A percentile compares a stretch with the other conserved stretches of the same genome.
phyloP scores from a whole-genome alignment of 768 basidiomycete genomes.

The Suillus fuscotomentosus region DNA sequence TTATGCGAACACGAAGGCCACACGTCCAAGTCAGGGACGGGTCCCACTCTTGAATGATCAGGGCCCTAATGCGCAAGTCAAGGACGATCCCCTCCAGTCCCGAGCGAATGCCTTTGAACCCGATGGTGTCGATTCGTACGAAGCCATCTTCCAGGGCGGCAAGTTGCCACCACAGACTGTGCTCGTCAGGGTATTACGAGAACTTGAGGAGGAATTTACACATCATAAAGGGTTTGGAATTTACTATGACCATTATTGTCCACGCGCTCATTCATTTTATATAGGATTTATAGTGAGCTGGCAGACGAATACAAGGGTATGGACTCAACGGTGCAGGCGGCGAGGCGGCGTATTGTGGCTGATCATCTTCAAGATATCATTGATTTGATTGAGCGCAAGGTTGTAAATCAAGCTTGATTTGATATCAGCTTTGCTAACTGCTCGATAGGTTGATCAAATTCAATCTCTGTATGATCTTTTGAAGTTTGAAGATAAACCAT shows the following conservation, averaged over 20 bases:
- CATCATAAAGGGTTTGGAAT: conserved; percentile 85
- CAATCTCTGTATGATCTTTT: conserved; percentile 86
- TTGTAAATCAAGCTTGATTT: conserved; percentile 27
- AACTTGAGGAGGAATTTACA: conserved; percentile 93
- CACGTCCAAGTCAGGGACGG: background rate
- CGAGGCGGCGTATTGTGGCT: conserved; percentile 82
- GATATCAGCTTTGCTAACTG: conserved; percentile 10
- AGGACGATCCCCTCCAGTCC: conserved; percentile 30
- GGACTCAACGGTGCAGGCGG: conserved; percentile 79
- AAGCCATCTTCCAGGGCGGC: conserved; percentile 9
- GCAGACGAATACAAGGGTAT: conserved; percentile 92
- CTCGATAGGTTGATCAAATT: conserved; percentile 83
- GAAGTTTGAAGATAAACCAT: conserved; percentile 68
- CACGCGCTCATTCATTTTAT: conserved; percentile 10
- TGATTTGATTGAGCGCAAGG: conserved; percentile 90
- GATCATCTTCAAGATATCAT: conserved; percentile 90
- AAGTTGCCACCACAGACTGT: conserved; percentile 83
- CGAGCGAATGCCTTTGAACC: background rate
- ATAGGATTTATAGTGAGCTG: conserved; percentile 85
- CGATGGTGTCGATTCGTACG: background rate
- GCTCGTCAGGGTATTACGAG: conserved; percentile 74
- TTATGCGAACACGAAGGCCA: background rate
- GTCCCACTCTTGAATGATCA: conserved; percentile 9
- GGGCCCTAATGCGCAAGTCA: conserved; percentile 49
- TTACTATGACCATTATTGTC: background rate